Percentiles rank a stretch among this genome's conserved stretches.
These are phyloP conservation scores for Mollisiaceae sp. DNA, from an alignment of 2,329 filamentous ascomycete genomes.

Conservation along the genomic window DNA sequence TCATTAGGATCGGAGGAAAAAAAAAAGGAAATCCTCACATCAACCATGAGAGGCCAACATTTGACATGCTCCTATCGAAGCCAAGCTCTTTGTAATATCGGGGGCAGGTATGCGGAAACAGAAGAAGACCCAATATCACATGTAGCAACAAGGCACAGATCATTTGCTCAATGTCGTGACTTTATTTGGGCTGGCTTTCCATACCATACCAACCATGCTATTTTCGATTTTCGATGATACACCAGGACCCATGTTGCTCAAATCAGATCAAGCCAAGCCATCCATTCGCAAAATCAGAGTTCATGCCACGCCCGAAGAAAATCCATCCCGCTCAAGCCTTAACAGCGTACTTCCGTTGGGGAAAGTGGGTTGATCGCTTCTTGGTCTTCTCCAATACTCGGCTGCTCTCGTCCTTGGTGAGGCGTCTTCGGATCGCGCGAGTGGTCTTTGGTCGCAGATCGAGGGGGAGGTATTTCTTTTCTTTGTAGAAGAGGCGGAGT, in stretches of 20 bases:
- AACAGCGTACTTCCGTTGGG: conserved; percentile 97
- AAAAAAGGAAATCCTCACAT: no score
- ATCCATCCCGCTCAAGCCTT: conserved; percentile 47
- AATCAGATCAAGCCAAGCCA: conserved; percentile 30
- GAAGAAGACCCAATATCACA: not conserved
- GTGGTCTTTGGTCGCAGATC: conserved; percentile 99
- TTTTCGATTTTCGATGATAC: conserved; percentile 39
- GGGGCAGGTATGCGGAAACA: not conserved
- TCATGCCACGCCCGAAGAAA: conserved; percentile 33
- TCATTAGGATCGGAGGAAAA: no score
- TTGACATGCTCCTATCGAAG: no score
- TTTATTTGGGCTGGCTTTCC: conserved; percentile 37
- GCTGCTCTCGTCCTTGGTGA: conserved; percentile 89
- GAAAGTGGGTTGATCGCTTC: conserved; percentile 96
- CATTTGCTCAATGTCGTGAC: conserved; percentile 41
- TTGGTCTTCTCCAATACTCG: conserved; percentile 90
- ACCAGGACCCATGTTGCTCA: conserved; percentile 33
- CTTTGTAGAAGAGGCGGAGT: conserved; percentile 99
- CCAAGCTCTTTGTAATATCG: no score
- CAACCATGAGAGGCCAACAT: no score
- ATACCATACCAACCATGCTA: conserved; percentile 41
- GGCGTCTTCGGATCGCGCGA: conserved; percentile 92
- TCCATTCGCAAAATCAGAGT: conserved; percentile 21
- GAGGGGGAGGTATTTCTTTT: conserved; percentile 99
- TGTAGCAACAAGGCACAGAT: not conserved